Base-by-base conservation (phyloP, 1,139 yeast species). In the Pichia sp. region DNA sequence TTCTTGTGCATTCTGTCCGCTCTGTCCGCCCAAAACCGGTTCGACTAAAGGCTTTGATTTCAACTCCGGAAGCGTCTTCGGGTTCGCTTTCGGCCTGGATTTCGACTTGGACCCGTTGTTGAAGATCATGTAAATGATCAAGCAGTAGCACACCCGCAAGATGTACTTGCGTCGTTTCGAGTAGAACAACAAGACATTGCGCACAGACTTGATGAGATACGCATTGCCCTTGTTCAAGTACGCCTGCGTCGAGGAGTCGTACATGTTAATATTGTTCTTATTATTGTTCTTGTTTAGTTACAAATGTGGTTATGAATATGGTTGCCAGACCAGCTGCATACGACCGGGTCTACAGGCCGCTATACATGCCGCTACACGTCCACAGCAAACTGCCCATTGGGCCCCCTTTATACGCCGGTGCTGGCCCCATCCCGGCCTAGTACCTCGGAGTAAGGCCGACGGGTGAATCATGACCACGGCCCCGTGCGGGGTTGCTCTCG, bases 121-220 rank as follows among this genome's bases (percentile, higher is more conserved):
- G 53, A 67, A 63, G 11, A 66, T 59, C 55, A 67, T 54, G 32
- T 61, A 64, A 1, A 67, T 51, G 15, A 67, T 70, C 38, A 78
- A 67, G 49, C 78, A 71, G 61, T 79, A 81, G 1, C 81, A 77
- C 3, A 80, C 70, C 59, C 80, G 76, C 51, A 81, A 69, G 8
- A 83, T 72, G 34, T 75, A 8, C 15, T 32, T 59, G 29, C 69
- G 57, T 31, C 61, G 56, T 26, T 54, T 60, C 3, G 59, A 48
- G 51, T 73, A 68, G 51, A 64, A 59, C n/a, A 42, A 32, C 3
- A 57, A 50, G 15, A 57, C 3, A n/a, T 52, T 47, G 26, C 52
- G 57, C 1, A 58, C 29, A 1, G 59, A 53, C 11, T 43, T 46
- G 8, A 44, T 44, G 15, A 58, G 49, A 36, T 51, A 51, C 11